Percentiles rank a stretch among this genome's conserved stretches.
Conservation (phyloP, 768 basidiomycete genomes). For the Hypholoma fasciculare region DNA sequence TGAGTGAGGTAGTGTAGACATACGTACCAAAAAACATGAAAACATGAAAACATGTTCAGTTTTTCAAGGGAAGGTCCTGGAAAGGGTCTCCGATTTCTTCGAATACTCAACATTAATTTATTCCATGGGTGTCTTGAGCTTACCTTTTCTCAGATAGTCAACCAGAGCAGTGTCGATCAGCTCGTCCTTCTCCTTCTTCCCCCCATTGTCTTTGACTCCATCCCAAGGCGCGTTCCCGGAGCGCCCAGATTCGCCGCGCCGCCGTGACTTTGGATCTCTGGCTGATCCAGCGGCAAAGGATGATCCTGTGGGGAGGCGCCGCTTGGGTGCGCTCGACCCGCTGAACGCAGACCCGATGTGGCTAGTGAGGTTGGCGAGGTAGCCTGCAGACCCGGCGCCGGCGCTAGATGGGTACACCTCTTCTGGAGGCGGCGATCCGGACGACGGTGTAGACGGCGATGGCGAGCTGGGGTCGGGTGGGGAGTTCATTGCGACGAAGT, state of each 20-base stretch:
- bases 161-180: constrained; percentile 49
- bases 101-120: constrained; percentile 1
- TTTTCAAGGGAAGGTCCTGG: constrained; percentile 30
- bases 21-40: no score
- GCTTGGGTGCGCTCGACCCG: constrained; percentile 40
- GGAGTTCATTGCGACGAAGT: constrained; percentile 34
- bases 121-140: constrained; percentile 3
- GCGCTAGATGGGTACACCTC: constrained; percentile 25
- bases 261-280: constrained; percentile 52
- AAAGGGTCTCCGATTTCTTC: constrained; percentile 61
- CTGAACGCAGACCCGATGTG: constrained; percentile 34
- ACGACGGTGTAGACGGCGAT: constrained; percentile 41
- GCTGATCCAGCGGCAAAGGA: constrained; percentile 40
- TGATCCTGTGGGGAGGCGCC: constrained; percentile 50
- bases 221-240: constrained; percentile 16
- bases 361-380: constrained; percentile 32
- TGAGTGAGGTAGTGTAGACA: no score
- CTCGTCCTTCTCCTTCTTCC: constrained; percentile 58
- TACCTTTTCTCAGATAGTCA: constrained; percentile 57
- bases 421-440: constrained; percentile 44
- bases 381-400: constrained; percentile 1
- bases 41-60: not conserved
- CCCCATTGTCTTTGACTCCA: constrained; percentile 28
- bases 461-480: constrained; percentile 41
- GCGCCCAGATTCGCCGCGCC: constrained; percentile 42